phyloP scores from a whole-genome alignment of 2,329 filamentous ascomycete species.

The Colletotrichum sp. region DNA sequence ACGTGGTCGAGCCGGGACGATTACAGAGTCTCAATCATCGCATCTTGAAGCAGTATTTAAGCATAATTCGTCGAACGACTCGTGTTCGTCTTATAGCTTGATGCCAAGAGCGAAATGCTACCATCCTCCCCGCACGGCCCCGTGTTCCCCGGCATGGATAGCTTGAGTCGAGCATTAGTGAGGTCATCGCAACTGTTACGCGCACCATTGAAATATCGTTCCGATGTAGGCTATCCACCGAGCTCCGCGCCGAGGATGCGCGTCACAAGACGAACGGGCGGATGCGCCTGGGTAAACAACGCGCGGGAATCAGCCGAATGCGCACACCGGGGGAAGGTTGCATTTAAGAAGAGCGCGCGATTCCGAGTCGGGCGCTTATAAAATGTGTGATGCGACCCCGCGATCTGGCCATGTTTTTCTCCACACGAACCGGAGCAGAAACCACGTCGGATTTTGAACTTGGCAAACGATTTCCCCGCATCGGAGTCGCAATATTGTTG shows the following conservation, averaged over 20 bases:
- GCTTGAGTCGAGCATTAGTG: not conserved
- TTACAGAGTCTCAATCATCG: not conserved
- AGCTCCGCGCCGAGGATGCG: not conserved
- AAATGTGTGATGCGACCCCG: not conserved
- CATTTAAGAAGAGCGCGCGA: not conserved
- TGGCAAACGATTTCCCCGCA: slow-evolving; percentile 2
- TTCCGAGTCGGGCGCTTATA: slow-evolving; percentile 12
- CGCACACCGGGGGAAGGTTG: not conserved
- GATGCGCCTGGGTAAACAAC: not conserved
- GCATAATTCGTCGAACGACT: not conserved
- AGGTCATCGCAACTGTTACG: slow-evolving; percentile 16
- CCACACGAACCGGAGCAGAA: not conserved
- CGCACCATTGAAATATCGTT: slow-evolving; percentile 16
- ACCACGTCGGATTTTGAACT: not conserved
- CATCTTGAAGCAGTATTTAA: not conserved
- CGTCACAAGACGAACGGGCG: not conserved
- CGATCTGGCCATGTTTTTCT: not conserved
- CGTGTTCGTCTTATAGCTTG: not conserved
- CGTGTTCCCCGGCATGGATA: slow-evolving; percentile 1
- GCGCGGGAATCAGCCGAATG: not conserved
- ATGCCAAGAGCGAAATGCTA: not conserved
- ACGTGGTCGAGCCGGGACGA: not conserved
- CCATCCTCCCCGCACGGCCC: not conserved
- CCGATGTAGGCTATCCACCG: not conserved
- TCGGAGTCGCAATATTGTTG: not conserved